Conservation (phyloP, 495 filamentous ascomycete genomes). For the Aspergillus affinis region DNA sequence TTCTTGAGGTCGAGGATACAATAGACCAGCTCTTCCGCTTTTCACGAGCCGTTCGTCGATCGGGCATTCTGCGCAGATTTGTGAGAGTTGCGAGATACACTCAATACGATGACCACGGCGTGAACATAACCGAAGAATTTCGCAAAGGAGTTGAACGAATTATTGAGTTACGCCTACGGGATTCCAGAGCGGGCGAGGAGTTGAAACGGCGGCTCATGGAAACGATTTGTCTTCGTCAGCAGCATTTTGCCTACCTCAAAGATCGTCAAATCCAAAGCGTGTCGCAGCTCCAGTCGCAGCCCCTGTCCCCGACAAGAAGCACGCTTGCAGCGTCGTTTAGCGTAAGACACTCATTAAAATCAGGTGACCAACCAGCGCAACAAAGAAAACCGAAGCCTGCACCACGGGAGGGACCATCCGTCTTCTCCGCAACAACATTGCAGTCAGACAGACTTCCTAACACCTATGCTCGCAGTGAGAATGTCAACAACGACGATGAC, state of each 20-base stretch:
- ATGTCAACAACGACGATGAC: not conserved
- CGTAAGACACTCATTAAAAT: not conserved
- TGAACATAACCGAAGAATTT: slow-evolving; percentile 10
- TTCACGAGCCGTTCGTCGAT: slow-evolving; percentile 18
- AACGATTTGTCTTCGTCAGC: slow-evolving; percentile 11
- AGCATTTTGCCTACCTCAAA: slow-evolving; percentile 7
- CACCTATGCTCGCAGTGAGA: not conserved
- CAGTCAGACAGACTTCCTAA: slow-evolving; percentile 1
- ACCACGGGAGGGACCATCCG: not conserved
- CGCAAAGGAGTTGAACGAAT: slow-evolving; percentile 1
- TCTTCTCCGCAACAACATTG: slow-evolving; percentile 8
- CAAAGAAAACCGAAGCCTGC: not conserved
- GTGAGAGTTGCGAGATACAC: slow-evolving; percentile 11
- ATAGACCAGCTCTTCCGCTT: slow-evolving; percentile 18
- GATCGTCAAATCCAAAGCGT: not conserved
- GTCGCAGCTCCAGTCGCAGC: not conserved
- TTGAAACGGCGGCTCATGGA: slow-evolving; percentile 1
- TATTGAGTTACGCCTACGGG: not conserved
- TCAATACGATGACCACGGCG: slow-evolving; percentile 8
- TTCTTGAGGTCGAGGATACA: not conserved
- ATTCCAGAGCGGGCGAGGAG: not conserved
- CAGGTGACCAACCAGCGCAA: not conserved
- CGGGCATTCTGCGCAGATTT: slow-evolving; percentile 19
- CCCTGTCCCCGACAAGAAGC: not conserved
- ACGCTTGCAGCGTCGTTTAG: slow-evolving; percentile 3